Percentiles rank a stretch among this genome's conserved stretches.
These are phyloP conservation scores for Venturia pyrina DNA, from an alignment of 2,329 filamentous ascomycete genomes.

Conservation along the genomic window DNA sequence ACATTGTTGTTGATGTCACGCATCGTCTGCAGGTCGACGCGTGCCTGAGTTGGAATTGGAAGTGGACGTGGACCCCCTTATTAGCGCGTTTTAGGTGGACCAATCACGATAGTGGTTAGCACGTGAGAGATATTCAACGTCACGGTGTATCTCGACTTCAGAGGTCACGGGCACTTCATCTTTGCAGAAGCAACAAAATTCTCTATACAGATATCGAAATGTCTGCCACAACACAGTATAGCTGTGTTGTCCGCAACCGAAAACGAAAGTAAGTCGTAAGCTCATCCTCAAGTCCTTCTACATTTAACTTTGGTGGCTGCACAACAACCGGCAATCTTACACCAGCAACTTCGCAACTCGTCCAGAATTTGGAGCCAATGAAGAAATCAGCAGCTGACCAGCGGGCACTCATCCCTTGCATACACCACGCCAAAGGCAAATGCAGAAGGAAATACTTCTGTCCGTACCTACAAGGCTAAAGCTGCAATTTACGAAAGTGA, in stretches of 20 bases:
- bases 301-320: too few species aligned
- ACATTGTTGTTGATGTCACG: slow-evolving; percentile 33
- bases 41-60: too few species aligned
- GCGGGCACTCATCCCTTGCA: too few species aligned
- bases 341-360: too few species aligned
- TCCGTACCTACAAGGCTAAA: too few species aligned
- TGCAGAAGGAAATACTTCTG: too few species aligned
- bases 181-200: neutral
- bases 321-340: too few species aligned
- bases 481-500: too few species aligned
- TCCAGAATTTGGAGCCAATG: too few species aligned
- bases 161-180: neutral
- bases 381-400: too few species aligned
- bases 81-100: neutral
- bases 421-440: too few species aligned
- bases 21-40: neutral
- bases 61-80: neutral
- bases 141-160: neutral
- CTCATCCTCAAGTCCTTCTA: too few species aligned
- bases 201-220: neutral
- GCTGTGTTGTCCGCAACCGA: neutral
- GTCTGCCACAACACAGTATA: neutral
- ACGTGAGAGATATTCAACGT: neutral
- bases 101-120: neutral
- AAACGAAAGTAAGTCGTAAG: neutral